phyloP scores from a whole-genome alignment of 1,139 yeast species.

The Torulaspora globosa region DNA sequence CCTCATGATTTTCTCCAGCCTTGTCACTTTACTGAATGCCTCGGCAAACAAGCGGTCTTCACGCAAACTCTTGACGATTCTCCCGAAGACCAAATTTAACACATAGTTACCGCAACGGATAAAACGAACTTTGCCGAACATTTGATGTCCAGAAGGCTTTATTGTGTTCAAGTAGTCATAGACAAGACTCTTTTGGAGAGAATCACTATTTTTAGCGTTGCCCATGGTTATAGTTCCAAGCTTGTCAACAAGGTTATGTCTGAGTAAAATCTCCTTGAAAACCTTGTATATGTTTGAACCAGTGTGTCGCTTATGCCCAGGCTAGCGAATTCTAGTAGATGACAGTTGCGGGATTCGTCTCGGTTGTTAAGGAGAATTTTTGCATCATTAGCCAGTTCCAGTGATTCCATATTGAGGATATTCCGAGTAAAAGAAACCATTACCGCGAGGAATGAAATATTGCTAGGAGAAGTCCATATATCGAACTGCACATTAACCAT shows the following conservation, averaged over 20 bases:
- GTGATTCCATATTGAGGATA: constrained; percentile 4
- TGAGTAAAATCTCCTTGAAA: neutral
- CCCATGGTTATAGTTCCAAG: neutral
- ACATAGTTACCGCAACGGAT: too few species aligned
- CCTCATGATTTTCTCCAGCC: too few species aligned
- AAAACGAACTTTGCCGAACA: too few species aligned
- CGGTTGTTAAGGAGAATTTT: neutral
- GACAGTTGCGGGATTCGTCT: neutral
- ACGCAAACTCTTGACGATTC: too few species aligned
- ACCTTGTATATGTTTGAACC: neutral
- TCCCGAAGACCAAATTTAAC: too few species aligned
- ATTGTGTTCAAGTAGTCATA: too few species aligned
- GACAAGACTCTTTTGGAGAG: neutral
- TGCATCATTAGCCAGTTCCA: neutral
- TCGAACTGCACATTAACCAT: constrained; percentile 9
- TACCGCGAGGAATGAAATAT: constrained; percentile 8
- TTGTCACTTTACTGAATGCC: too few species aligned
- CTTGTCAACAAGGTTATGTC: neutral
- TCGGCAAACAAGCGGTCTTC: too few species aligned
- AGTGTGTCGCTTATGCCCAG: neutral
- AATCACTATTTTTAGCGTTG: neutral
- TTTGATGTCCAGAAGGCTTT: too few species aligned
- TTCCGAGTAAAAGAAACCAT: constrained; percentile 10
- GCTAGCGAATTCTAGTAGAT: neutral
- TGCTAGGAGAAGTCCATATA: constrained; percentile 8